Evolutionary conservation across 1,139 yeast genomes (phyloP).

Genomic region (Saccharomycopsis hybrid): DNA sequence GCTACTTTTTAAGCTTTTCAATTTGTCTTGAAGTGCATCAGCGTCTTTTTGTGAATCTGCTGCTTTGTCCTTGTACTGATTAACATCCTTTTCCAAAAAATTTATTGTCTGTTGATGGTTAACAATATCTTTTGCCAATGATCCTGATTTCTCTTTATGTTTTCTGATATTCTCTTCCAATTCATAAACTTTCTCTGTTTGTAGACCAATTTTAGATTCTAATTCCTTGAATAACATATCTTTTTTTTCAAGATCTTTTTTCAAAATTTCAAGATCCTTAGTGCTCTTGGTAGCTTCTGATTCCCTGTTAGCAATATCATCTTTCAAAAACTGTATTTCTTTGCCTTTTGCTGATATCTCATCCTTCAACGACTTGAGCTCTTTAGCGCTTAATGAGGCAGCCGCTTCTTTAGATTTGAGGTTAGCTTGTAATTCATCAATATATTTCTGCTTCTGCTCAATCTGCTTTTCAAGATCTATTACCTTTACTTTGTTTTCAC

Average conservation of each 20-base stretch:
- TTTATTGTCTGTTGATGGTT: neutral
- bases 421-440: neutral
- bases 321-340: neutral
- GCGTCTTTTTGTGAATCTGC: neutral
- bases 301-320: neutral
- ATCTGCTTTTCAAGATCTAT: neutral
- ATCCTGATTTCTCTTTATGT: neutral
- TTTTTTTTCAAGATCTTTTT: neutral
- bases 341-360: neutral
- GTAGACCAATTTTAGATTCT: neutral
- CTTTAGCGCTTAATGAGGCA: too few species aligned
- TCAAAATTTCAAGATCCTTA: neutral
- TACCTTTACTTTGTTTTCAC: too few species aligned
- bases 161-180: neutral
- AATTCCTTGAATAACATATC: neutral
- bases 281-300: neutral
- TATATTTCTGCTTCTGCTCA: neutral
- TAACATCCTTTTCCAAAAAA: slow-evolving; percentile 2
- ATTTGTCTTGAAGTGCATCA: neutral
- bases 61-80: neutral
- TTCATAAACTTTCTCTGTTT: neutral
- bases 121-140: neutral
- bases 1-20: neutral
- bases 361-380: too few species aligned
- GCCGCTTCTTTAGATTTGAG: neutral